Base-by-base conservation (phyloP, 768 basidiomycete species). In the Rhizopogon roseolus region DNA sequence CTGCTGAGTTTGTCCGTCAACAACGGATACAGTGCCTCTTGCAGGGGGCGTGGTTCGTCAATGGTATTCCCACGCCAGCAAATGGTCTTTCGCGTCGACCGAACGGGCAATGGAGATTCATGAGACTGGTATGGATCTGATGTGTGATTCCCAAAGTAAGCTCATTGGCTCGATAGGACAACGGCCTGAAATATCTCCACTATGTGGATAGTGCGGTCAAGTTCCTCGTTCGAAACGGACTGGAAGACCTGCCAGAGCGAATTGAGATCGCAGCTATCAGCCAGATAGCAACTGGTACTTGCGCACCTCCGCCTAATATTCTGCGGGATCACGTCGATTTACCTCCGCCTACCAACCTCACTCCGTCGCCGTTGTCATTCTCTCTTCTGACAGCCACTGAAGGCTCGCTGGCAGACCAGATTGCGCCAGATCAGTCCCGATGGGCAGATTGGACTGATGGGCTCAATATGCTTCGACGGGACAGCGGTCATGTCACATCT, bases 381-480 rank as follows among this genome's bases (percentile, higher is more conserved):
- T 88, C 88, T 8, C 71, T 94, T 48, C 67, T 91, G 49, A 85
- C 80, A 54, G 76, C 81, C 6, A 82, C 79, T 60, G 87, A 88
- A 60, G 84, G 81, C 17, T 84, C 86, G 2, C 65, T 92, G 54
- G 90, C 87, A 4, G 88, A 92, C 65, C 81, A 86, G 54, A 84
- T 91, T 60, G 88, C 90, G 3, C 82, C 85, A 28, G 84, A 93
- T 66, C 79, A 81, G 50, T 82, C 85, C 16, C 76, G 86, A 16
- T 94, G 90, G 87, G 88, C 90, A 14, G 93, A 96, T 71, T 96
- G 93, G 93, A 91, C 91, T 2, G 93, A 96, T 66, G 93, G 93
- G 4, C 65, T 96, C 67, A 91, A 91, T 62, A 89, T 95, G 84
- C 77, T 95, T 40, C 76, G 90, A 39, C 74, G 84, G 49, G 90